Percentiles rank a stretch among this genome's conserved stretches.
These are phyloP conservation scores for Viola odorata DNA, from an alignment of 345 rosid genomes.

Conservation along the genomic window DNA sequence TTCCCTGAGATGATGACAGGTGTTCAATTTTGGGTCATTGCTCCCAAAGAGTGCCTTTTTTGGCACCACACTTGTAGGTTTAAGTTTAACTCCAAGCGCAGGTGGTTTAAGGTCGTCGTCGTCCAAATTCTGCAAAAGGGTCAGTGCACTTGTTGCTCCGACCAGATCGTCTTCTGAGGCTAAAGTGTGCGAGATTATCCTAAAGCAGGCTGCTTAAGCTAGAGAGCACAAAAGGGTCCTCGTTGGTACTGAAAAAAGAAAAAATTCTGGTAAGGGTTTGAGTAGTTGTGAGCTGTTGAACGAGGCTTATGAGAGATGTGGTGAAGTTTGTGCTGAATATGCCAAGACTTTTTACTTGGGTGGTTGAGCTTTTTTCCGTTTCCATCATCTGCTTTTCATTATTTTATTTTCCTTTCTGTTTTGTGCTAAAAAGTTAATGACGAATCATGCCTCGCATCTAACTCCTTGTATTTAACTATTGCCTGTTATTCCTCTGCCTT, in stretches of 20 bases:
- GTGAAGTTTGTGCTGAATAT: slow-evolving; percentile 55
- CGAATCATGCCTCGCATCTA: too few species aligned
- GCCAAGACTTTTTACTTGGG: slow-evolving; percentile 62
- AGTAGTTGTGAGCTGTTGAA: slow-evolving; percentile 32
- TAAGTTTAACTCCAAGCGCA: slow-evolving; percentile 18
- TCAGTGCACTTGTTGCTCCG: slow-evolving; percentile 12
- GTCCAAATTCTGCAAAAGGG: slow-evolving; percentile 7
- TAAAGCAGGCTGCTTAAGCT: slow-evolving; percentile 49
- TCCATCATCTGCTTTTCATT: not conserved
- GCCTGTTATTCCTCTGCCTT: too few species aligned
- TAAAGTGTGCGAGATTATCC: slow-evolving; percentile 46
- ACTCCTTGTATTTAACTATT: too few species aligned
- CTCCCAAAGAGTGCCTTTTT: slow-evolving; percentile 33
- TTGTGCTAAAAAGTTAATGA: too few species aligned
- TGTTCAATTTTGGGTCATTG: slow-evolving; percentile 36
- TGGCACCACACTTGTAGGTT: slow-evolving; percentile 11
- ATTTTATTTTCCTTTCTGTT: not conserved
- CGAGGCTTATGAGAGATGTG: slow-evolving; percentile 46
- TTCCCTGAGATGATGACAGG: too few species aligned
- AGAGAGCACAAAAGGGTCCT: slow-evolving; percentile 23
- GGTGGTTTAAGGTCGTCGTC: slow-evolving; percentile 5
- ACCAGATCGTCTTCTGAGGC: slow-evolving; percentile 42
- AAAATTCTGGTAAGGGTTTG: slow-evolving; percentile 17
- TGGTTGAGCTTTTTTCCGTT: slow-evolving; percentile 5
- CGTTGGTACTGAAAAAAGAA: too few species aligned